A percentile compares a stretch with the other conserved stretches of the same genome.
Conservation (phyloP, 371 early-diverging fungal species). For the Zychaea mexicana region DNA sequence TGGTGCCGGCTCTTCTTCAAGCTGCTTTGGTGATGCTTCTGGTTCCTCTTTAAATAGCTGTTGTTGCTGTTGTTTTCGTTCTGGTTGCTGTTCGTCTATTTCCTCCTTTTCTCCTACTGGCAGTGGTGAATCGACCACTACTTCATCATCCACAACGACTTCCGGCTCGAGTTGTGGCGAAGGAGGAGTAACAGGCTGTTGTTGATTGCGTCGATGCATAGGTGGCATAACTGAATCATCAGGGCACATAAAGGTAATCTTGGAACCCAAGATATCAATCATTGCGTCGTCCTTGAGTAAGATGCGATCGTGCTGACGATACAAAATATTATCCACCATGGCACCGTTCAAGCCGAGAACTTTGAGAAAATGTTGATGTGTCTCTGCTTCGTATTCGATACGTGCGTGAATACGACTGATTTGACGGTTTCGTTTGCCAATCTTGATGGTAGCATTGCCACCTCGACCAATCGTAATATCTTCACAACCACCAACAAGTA, state of each 20-base stretch:
- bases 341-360: constrained; percentile 63
- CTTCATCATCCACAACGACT: too few relatives aligned
- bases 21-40: background rate
- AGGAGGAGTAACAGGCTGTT: background rate
- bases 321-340: constrained; percentile 33
- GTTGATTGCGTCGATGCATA: background rate
- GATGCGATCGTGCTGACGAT: constrained; percentile 35
- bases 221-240: constrained; percentile 2
- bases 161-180: background rate
- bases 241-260: constrained; percentile 13
- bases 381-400: constrained; percentile 38
- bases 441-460: constrained; percentile 54
- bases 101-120: background rate
- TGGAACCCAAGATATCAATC: constrained; percentile 42
- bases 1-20: background rate
- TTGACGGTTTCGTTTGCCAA: constrained; percentile 61
- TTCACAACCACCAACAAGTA: constrained; percentile 43
- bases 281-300: constrained; percentile 31
- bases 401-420: constrained; percentile 63
- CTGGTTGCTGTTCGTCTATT: background rate
- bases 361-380: constrained; percentile 43
- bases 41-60: too few relatives aligned
- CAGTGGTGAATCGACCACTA: background rate
- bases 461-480: constrained; percentile 62
- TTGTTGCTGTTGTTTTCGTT: background rate